Percentiles rank a stretch among this genome's conserved stretches.
Conservation (phyloP, 1,284 basidiomycete genomes). For the Anthracocystis setariae region DNA sequence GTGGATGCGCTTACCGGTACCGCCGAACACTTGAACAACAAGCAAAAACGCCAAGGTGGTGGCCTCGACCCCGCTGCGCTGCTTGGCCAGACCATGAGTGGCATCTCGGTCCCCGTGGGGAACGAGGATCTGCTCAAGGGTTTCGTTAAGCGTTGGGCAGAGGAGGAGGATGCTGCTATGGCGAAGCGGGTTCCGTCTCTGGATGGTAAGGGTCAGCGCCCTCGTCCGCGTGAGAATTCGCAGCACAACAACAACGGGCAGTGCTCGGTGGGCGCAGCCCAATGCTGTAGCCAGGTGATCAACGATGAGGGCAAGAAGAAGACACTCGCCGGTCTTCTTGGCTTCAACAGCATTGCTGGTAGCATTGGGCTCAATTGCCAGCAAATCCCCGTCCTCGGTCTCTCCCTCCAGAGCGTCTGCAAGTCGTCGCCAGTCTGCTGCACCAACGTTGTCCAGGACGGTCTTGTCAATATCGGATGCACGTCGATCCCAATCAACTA, state of each 20-base stretch:
- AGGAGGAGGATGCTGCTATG: slow-evolving; percentile 38
- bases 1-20: slow-evolving; percentile 41
- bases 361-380: slow-evolving; percentile 52
- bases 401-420: slow-evolving; percentile 44
- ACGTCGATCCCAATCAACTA: slow-evolving; percentile 56
- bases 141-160: slow-evolving; percentile 30
- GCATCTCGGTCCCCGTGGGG: slow-evolving; percentile 36
- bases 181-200: slow-evolving; percentile 35
- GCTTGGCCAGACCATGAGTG: slow-evolving; percentile 21
- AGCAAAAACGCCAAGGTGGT: slow-evolving; percentile 12
- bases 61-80: slow-evolving; percentile 19
- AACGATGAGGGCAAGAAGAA: slow-evolving; percentile 50
- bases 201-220: slow-evolving; percentile 42
- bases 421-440: slow-evolving; percentile 54
- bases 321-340: slow-evolving; percentile 48
- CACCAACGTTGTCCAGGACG: slow-evolving; percentile 52
- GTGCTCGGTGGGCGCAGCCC: slow-evolving; percentile 46
- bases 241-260: slow-evolving; percentile 52
- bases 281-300: slow-evolving; percentile 54
- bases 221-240: slow-evolving; percentile 20
- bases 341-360: slow-evolving; percentile 46
- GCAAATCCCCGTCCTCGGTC: slow-evolving; percentile 46
- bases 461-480: slow-evolving; percentile 58
- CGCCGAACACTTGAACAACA: slow-evolving; percentile 28
- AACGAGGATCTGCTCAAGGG: slow-evolving; percentile 37